Base-by-base conservation (phyloP, 2,329 filamentous ascomycete genomes). In the Tolypocladium amazonense region DNA sequence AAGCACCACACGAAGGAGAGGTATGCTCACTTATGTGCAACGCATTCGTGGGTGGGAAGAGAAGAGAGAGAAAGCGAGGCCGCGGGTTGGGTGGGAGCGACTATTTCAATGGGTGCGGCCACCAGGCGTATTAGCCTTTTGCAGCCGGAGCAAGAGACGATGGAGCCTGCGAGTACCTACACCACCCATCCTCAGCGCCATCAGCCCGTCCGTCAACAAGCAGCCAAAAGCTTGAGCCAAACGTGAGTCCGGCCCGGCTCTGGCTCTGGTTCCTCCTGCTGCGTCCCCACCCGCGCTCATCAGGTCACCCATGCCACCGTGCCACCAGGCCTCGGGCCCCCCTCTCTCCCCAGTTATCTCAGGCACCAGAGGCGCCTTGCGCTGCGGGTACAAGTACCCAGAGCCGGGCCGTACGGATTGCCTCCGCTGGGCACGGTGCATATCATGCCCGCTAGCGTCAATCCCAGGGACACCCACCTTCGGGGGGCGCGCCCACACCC, bases 41-140 rank as follows among this genome's bases (percentile, higher is more conserved):
- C 75, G 70, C 78, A 78, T 79, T 77, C 78, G 77, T 78, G 77
- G 78, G 78, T 80, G 74, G 71, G 70, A 70, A 69, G 62, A 66
- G 61, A 64, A 57, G 53, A 54, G 39, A 52, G 30, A 38, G 50
- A 41, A 55, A 61, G 60, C 52, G 27, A 47, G 58, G 57, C 15
- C 35, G 59, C 57, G 63, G 66, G 66, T 61, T 47, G 68, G 73
- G 72, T 64, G 71, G 71, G 69, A 69, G 70, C 66, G 68, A 70
- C 66, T 75, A 73, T 75, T 75, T 75, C 71, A 72, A 75, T 74
- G 68, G 65, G 60, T 35, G 50, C 50, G 50, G 30, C 50, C 27
- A 8, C 20, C 47, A 27, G 35, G 23, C 23, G 25, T 39, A 39
- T 55, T 55, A 59, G 52, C 57, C 57, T 45, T 43, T 59, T 56